These are phyloP conservation scores for Eragrostis tef DNA, from an alignment of 202 grass and related monocot species.

Conservation along the genomic window DNA sequence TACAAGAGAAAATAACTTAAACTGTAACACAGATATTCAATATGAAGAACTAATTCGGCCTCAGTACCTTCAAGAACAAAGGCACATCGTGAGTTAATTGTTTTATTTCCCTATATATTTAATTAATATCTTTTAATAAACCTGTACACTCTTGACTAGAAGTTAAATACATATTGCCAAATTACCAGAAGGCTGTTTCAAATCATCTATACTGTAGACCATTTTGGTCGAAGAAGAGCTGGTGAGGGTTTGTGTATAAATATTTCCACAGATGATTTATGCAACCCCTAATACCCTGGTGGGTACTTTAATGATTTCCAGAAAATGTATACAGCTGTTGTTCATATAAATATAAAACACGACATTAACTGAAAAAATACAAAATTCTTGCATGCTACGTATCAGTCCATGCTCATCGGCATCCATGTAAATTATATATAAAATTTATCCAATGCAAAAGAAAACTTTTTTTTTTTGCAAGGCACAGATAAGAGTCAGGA, in stretches of 20 bases:
- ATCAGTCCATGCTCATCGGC: not conserved
- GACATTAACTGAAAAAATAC: not conserved
- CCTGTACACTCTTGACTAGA: slow-evolving; percentile 1
- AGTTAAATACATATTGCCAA: not conserved
- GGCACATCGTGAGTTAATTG: not conserved
- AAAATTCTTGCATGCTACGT: not conserved
- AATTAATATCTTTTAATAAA: not conserved
- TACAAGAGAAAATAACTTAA: not conserved
- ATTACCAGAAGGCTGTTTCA: not conserved
- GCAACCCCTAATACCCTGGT: not conserved
- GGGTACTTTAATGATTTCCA: not conserved
- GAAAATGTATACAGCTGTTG: not conserved
- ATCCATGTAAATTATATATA: not conserved
- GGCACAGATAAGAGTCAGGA: not conserved
- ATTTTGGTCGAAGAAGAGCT: not conserved
- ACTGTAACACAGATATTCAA: not conserved
- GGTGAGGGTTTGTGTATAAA: not conserved
- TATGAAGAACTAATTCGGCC: slow-evolving; percentile 12
- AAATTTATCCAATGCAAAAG: not conserved
- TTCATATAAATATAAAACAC: slow-evolving; percentile 8
- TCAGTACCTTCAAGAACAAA: slow-evolving; percentile 17
- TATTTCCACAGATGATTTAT: not conserved
- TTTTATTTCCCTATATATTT: not conserved
- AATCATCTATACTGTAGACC: not conserved
- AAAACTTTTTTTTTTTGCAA: not conserved